phyloP scores from a whole-genome alignment of 192 early-diverging fungal species.

The Coemansia sp. region DNA sequence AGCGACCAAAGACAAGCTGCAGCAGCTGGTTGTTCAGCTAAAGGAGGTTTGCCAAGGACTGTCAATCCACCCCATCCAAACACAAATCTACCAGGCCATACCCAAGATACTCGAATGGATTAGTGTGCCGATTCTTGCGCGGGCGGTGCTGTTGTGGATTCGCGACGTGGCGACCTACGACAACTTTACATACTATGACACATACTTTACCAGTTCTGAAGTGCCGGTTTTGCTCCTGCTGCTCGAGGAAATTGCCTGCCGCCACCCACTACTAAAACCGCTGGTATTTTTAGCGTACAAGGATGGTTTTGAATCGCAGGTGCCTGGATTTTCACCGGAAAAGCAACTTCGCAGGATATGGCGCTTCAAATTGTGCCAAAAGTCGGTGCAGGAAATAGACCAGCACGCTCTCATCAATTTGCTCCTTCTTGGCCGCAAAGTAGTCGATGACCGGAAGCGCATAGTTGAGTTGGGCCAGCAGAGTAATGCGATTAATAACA shows the following conservation, averaged over 20 bases:
- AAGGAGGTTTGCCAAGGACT: constrained; percentile 28
- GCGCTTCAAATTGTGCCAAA: constrained; percentile 32
- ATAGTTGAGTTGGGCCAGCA: constrained; percentile 64
- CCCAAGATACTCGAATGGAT: constrained; percentile 39
- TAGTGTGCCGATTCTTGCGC: constrained; percentile 30
- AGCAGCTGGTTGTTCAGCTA: constrained; percentile 28
- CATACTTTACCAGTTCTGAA: constrained; percentile 65
- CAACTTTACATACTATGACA: constrained; percentile 62
- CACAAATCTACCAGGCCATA: constrained; percentile 24
- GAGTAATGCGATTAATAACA: constrained; percentile 67
- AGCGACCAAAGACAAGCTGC: constrained; percentile 17
- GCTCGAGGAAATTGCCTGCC: constrained; percentile 75
- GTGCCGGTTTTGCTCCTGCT: constrained; percentile 61
- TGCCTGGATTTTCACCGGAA: constrained; percentile 60
- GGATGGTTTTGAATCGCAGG: constrained; percentile 59
- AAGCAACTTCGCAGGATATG: constrained; percentile 56
- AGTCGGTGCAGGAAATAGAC: constrained; percentile 62
- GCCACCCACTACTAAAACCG: constrained; percentile 66
- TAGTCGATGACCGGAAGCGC: constrained; percentile 65
- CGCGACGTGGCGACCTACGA: constrained; percentile 61
- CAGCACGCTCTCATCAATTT: constrained; percentile 66
- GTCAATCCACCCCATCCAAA: constrained; percentile 32
- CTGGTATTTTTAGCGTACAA: constrained; percentile 64
- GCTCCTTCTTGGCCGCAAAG: constrained; percentile 50
- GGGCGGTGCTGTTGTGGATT: constrained; percentile 59